Evolutionary conservation across 1,284 basidiomycete genomes (phyloP), one percentile per base, ranked within the genome.

Genomic region (Rhizoctonia solani): DNA sequence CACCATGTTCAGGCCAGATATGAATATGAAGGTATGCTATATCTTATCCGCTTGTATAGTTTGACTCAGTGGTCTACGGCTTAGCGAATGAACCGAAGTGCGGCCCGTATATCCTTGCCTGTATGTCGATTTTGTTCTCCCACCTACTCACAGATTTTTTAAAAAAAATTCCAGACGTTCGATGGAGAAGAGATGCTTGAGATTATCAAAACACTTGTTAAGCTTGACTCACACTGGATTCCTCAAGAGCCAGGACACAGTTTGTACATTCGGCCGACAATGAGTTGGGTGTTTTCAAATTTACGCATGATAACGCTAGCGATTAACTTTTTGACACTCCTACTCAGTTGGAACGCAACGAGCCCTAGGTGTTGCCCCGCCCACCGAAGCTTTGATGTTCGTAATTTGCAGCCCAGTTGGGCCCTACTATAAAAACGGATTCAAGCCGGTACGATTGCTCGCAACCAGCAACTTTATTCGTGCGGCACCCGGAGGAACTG

Each of bases 351-450:
- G 94, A 32, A 97, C 92, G 2, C 93, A 97, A 73, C 86, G 85
- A 54, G 87, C 89, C 0, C 85, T 99, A 50, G 95, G 96, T 34
- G 92, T 99, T 37, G 84, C 87, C 56, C 93, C 95, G 5, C 91
- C 93, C 0, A 87, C 83, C 59, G 90, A 96, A 72, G 95, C 95
- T 0, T 84, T 98, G 16, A 85, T 99, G 34, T 98, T 94, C 75
- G 95, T 99, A 66, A 98, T 99, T 74, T 88, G 89, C 76, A 92
- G 88, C 72, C 95, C 94, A 41, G 93, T 94, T 27, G 95, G 95
- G 16, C 95, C 96, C 1, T 99, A 98, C 79, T 99, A 96, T 78
- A 88, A 93, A 0, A 79, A 89, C 41, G 96, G 96, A 8, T 98
- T 98, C 83, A 98, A 99, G 79, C 96, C 96, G 19, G 88, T 99